Evolutionary conservation across 2,329 filamentous ascomycete species (phyloP), one percentile per base, ranked within the genome.

Genomic region (Alternaria gaisen): DNA sequence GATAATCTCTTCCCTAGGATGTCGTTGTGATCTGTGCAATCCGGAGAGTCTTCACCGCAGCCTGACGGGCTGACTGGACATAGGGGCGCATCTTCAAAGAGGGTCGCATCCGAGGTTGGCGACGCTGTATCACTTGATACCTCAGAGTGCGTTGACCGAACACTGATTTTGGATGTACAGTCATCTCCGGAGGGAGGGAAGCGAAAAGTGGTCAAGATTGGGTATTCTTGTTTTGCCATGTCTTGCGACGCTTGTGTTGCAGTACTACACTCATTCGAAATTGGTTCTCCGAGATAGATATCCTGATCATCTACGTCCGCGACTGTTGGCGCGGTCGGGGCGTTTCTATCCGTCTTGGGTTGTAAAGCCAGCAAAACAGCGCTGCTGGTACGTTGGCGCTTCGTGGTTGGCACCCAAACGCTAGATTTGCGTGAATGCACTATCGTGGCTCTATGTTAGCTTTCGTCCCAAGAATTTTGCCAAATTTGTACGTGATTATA

Each of bases 101-200:
- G 24, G n/a, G 55, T 66, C 11, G 32, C 55, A 34, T 66, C 63
- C 5, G 63, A 66, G 28, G 50, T 41, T 20, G 58, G 58, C 16
- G 63, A 66, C 12, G 52, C 44, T 12, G 30, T 34, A 4, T 62
- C 53, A 28, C 38, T 57, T 7, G 38, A 5, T 12, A 11, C 32
- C 16, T 55, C 24, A 16, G 18, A 20, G 10, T 41, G 43, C 3
- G 46, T 6, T 8, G 44, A n/a, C 14, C 24, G 24, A 30, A 16
- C 24, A 16, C 26, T 34, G 3, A 28, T 28, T 26, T 16, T 20
- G 22, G 24, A 26, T 24, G 20, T 22, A 53, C 1, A 24, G n/a
- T 50, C 38, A 38, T 28, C 47, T 32, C 58, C n/a, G n/a, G 30
- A 28, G n/a, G n/a, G n/a, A 36, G 53, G 41, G 26, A 56, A 52